Percentiles rank a stretch among this genome's conserved stretches.
These are phyloP conservation scores for Aureobasidium sp. DNA, from an alignment of 2,329 filamentous ascomycete species.

Conservation along the genomic window DNA sequence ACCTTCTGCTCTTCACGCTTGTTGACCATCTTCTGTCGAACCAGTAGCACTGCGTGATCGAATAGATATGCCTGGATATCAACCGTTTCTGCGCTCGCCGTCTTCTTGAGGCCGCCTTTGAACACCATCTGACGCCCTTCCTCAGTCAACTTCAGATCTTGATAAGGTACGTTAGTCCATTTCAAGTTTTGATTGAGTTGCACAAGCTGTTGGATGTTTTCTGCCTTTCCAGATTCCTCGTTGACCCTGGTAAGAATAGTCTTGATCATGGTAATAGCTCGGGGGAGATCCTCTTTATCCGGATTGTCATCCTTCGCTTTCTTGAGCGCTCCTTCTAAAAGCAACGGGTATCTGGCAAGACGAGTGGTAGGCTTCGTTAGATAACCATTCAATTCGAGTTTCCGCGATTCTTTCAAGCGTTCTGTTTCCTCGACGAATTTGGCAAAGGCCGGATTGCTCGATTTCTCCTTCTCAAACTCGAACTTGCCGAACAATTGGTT, in stretches of 20 bases:
- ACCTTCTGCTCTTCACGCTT: slow-evolving; percentile 94
- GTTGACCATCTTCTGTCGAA: slow-evolving; percentile 83
- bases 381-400: slow-evolving; percentile 94
- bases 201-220: slow-evolving; percentile 94
- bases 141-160: slow-evolving; percentile 90
- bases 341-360: slow-evolving; percentile 83
- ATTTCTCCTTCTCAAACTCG: slow-evolving; percentile 94
- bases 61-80: slow-evolving; percentile 95
- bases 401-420: slow-evolving; percentile 88
- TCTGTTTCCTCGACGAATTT: slow-evolving; percentile 97
- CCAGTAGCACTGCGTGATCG: slow-evolving; percentile 88
- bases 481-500: slow-evolving; percentile 96
- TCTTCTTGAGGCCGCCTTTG: slow-evolving; percentile 91
- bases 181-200: slow-evolving; percentile 87
- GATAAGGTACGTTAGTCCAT: slow-evolving; percentile 81
- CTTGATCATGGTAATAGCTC: slow-evolving; percentile 78
- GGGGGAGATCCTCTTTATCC: slow-evolving; percentile 87
- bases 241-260: slow-evolving; percentile 86
- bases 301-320: slow-evolving; percentile 83
- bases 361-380: slow-evolving; percentile 95
- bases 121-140: slow-evolving; percentile 88
- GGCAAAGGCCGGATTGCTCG: slow-evolving; percentile 73
- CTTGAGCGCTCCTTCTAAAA: slow-evolving; percentile 87
- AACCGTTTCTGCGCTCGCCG: slow-evolving; percentile 68
- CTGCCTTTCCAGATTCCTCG: slow-evolving; percentile 88